These are phyloP conservation scores for Phialocephala sp. DNA, from an alignment of 2,329 filamentous ascomycete species.

Conservation along the genomic window DNA sequence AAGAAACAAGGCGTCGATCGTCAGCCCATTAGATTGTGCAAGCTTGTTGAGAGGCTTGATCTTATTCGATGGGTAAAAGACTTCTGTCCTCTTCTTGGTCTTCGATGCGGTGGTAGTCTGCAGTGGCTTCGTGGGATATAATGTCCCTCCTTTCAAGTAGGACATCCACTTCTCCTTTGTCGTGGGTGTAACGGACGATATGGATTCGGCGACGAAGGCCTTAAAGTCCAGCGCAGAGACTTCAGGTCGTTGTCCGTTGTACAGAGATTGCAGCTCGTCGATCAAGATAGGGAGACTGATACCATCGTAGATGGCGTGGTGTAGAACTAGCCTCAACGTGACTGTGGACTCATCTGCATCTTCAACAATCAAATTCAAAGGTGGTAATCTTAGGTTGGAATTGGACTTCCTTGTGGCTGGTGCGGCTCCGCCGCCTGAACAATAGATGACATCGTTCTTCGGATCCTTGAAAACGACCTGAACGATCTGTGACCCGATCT, in stretches of 20 bases:
- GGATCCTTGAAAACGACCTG: conserved; percentile 63
- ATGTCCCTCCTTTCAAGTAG: conserved; percentile 42
- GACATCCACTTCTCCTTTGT: conserved; percentile 49
- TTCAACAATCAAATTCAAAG: conserved; percentile 36
- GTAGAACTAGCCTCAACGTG: conserved; percentile 63
- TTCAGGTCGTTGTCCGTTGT: conserved; percentile 34
- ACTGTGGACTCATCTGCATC: conserved; percentile 1
- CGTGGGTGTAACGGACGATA: conserved; percentile 42
- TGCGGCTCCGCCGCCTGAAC: conserved; percentile 14
- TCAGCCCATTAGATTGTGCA: conserved; percentile 61
- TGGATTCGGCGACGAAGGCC: conserved; percentile 48
- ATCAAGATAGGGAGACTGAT: conserved; percentile 74
- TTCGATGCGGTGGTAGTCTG: conserved; percentile 42
- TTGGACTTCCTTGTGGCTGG: conserved; percentile 13
- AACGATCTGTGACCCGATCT: conserved; percentile 58
- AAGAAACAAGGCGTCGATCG: conserved; percentile 76
- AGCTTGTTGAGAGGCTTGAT: conserved; percentile 48
- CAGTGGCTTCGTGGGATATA: conserved; percentile 10
- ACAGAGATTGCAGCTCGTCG: conserved; percentile 54
- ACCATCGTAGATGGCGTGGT: conserved; percentile 89
- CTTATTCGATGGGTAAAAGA: conserved; percentile 57
- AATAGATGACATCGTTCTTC: conserved; percentile 43
- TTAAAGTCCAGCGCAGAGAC: conserved; percentile 27
- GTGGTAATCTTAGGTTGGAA: conserved; percentile 31
- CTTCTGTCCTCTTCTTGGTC: conserved; percentile 36